Evolutionary conservation across 2,329 filamentous ascomycete genomes (phyloP), one percentile per base, ranked within the genome.

Genomic region (Chrysoporthe austroafricana): DNA sequence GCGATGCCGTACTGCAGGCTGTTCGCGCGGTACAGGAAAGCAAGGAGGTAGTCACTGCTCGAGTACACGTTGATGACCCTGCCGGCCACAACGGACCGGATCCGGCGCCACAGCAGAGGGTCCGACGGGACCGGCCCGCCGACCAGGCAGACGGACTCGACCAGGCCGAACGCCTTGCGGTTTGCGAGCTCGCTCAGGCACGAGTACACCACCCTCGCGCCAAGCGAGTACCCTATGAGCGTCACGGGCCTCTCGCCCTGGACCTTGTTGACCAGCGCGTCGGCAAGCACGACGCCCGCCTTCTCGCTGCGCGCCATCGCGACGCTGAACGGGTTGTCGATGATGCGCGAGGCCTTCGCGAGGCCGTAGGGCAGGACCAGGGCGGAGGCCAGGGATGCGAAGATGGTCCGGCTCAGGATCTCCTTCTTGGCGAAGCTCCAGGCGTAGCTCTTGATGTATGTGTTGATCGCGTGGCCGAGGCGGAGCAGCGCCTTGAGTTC

Each of bases 21-120:
- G 59, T 91, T 93, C 2, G 93, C 90, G 60, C 94, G 89, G 77
- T 97, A 97, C 21, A 97, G 82, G 76, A 97, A 95, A 1, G 89
- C 94, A 0, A 97, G 87, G 42, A 97, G 88, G 74, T 93, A 92
- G 78, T 97, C 94, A 69, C 96, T 94, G 63, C 90, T 88, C 1
- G 92, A 95, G 79, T 91, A 97, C 9, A 95, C 93, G 73, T 97
- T 97, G 73, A 97, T 90, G 7, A 97, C 85, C 66, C 91, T 86
- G 3, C 94, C 94, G 1, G 90, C 88, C 0, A 97, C 93, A 0
- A 95, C 92, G 50, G 87, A 88, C 34, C 93, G 88, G 71, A 97
- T 88, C 46, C 87, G 83, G 52, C 90, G 86, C 94, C 94, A 97
- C 72, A 93, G 88, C 1, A 84, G 84, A 0, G 86, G 79, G 60